Evolutionary conservation across 768 basidiomycete genomes (phyloP).

Genomic region (Arthromyces matolae): DNA sequence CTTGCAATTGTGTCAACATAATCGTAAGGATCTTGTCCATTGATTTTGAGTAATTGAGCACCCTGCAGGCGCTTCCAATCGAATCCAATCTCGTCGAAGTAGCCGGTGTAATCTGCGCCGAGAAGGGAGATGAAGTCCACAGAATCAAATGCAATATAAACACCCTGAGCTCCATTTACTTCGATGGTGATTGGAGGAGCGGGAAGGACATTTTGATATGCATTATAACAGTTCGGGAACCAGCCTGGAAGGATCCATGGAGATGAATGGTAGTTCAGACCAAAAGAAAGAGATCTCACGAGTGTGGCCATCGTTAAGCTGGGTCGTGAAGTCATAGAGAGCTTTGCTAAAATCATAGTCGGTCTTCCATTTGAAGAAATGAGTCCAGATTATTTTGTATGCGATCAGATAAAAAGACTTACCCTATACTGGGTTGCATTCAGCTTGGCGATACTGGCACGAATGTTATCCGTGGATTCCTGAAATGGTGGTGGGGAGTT

Average conservation of each 20-base stretch:
- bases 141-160: constrained; percentile 54
- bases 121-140: constrained; percentile 47
- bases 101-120: constrained; percentile 41
- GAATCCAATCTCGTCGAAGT: constrained; percentile 47
- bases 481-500: constrained; percentile 50
- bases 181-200: constrained; percentile 52
- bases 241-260: constrained; percentile 45
- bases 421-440: constrained; percentile 47
- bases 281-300: constrained; percentile 40
- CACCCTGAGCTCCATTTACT: constrained; percentile 40
- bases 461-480: constrained; percentile 54
- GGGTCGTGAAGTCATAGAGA: constrained; percentile 50
- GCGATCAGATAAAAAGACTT: constrained; percentile 7
- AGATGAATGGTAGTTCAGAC: too few species aligned
- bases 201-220: constrained; percentile 52
- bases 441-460: constrained; percentile 43
- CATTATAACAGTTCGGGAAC: constrained; percentile 53
- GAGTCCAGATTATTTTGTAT: background rate
- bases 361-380: constrained; percentile 37
- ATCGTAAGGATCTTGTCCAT: constrained; percentile 47
- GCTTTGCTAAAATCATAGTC: constrained; percentile 65
- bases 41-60: constrained; percentile 51
- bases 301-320: constrained; percentile 65
- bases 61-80: constrained; percentile 61
- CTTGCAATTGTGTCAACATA: constrained; percentile 56